Percentiles rank a stretch among this genome's conserved stretches.
These are phyloP conservation scores for Apiospora arundinis DNA, from an alignment of 2,329 filamentous ascomycete species.

Conservation along the genomic window DNA sequence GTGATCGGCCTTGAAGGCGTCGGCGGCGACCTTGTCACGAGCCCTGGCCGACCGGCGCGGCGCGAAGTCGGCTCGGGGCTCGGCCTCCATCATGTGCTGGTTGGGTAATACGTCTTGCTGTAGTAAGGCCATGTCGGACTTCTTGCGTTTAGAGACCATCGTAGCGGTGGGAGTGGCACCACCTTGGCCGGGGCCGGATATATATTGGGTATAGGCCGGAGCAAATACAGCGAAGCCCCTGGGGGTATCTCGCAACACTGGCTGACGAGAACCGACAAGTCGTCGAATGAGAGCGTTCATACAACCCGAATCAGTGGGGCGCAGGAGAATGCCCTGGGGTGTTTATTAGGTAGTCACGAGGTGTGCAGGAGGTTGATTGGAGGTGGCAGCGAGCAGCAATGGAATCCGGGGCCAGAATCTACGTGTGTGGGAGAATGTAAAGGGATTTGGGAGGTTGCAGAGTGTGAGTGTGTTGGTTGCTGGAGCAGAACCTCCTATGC, in stretches of 20 bases:
- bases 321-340: not conserved
- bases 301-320: conserved; percentile 23
- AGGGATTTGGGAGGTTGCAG: not conserved
- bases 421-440: not conserved
- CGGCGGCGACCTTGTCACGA: not conserved
- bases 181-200: conserved; percentile 22
- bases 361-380: not conserved
- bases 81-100: conserved; percentile 14
- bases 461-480: not conserved
- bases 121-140: conserved; percentile 31
- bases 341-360: not conserved
- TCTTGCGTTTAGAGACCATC: conserved; percentile 49
- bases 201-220: conserved; percentile 28
- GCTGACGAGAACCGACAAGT: conserved; percentile 29
- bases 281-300: conserved; percentile 30
- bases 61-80: conserved; percentile 8
- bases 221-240: conserved; percentile 26
- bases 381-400: not conserved
- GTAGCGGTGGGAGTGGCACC: conserved; percentile 20
- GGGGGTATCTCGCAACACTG: conserved; percentile 24
- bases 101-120: conserved; percentile 23
- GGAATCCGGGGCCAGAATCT: not conserved
- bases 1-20: not conserved
- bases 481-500: conserved; percentile 12
- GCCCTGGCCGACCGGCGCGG: conserved; percentile 24